These are phyloP conservation scores for Arthrobotrys pseudoclavata DNA, from an alignment of 2,329 filamentous ascomycete genomes.

Conservation along the genomic window DNA sequence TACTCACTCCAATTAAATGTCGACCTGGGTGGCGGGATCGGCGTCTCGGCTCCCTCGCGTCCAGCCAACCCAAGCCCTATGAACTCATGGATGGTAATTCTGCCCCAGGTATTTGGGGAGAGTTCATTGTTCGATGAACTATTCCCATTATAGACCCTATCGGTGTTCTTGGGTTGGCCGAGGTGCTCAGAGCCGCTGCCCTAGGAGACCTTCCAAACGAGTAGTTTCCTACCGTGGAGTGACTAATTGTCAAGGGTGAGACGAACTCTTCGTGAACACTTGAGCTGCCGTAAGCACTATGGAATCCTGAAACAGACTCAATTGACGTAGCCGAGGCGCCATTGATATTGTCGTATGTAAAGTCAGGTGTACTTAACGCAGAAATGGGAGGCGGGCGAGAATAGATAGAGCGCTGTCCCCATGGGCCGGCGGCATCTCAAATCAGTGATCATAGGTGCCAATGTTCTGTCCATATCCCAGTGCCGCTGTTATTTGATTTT, in stretches of 20 bases:
- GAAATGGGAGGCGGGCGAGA: neutral
- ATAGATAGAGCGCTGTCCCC: neutral
- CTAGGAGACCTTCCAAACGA: neutral
- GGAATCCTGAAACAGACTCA: neutral
- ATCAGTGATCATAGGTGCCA: neutral
- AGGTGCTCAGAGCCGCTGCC: neutral
- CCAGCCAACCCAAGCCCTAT: neutral
- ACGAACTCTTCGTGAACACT: constrained; percentile 8
- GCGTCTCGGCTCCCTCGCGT: neutral
- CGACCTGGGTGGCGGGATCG: neutral
- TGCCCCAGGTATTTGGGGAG: neutral
- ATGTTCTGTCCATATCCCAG: neutral
- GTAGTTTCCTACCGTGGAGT: neutral
- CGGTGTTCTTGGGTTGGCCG: neutral
- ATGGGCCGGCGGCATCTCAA: neutral
- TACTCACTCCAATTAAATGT: neutral
- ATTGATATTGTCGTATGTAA: constrained; percentile 9
- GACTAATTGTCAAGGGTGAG: constrained; percentile 24
- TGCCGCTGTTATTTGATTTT: neutral
- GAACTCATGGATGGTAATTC: neutral
- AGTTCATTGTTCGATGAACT: neutral
- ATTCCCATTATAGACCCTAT: neutral
- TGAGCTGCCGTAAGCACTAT: neutral
- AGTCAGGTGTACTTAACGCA: neutral
- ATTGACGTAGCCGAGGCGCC: neutral